A percentile compares a stretch with the other conserved stretches of the same genome.
Evolutionary conservation across 805 yeast genomes (phyloP).

Genomic region (Candida xyloterini): DNA sequence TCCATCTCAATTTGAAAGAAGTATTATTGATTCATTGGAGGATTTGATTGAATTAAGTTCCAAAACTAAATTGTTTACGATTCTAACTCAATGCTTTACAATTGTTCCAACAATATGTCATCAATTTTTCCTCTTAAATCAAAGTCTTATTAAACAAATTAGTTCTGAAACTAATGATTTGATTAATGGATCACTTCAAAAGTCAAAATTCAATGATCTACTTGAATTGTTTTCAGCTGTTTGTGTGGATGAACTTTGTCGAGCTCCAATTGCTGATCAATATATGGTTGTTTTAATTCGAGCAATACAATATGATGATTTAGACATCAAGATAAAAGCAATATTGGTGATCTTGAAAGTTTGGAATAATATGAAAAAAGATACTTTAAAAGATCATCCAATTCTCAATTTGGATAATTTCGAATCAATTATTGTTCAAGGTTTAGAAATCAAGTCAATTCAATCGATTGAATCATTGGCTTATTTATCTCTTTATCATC

Average conservation of each 20-base stretch:
- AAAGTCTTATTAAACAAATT: constrained; percentile 19
- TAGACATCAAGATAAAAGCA: constrained; percentile 28
- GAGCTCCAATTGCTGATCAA: constrained; percentile 44
- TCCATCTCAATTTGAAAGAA: neutral
- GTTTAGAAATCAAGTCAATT: constrained; percentile 23
- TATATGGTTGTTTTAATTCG: constrained; percentile 41
- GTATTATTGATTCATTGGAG: constrained; percentile 16
- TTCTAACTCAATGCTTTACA: constrained; percentile 23
- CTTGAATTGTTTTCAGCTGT: constrained; percentile 41
- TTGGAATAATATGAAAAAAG: constrained; percentile 49
- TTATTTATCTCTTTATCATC: constrained; percentile 36
- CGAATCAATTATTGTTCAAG: constrained; percentile 29
- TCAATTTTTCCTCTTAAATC: constrained; percentile 19
- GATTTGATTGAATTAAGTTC: constrained; percentile 17
- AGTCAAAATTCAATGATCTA: constrained; percentile 17
- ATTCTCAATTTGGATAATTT: constrained; percentile 35
- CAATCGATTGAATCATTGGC: constrained; percentile 34
- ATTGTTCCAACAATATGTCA: constrained; percentile 17
- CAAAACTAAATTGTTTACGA: constrained; percentile 13
- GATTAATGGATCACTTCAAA: constrained; percentile 4
- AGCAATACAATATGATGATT: constrained; percentile 30
- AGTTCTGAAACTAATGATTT: constrained; percentile 23
- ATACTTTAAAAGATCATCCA: constrained; percentile 24
- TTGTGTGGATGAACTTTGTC: constrained; percentile 49
- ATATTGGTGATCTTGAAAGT: constrained; percentile 51